Evolutionary conservation across 371 early-diverging fungal genomes (phyloP).

Genomic region (Sporodiniella umbellata): DNA sequence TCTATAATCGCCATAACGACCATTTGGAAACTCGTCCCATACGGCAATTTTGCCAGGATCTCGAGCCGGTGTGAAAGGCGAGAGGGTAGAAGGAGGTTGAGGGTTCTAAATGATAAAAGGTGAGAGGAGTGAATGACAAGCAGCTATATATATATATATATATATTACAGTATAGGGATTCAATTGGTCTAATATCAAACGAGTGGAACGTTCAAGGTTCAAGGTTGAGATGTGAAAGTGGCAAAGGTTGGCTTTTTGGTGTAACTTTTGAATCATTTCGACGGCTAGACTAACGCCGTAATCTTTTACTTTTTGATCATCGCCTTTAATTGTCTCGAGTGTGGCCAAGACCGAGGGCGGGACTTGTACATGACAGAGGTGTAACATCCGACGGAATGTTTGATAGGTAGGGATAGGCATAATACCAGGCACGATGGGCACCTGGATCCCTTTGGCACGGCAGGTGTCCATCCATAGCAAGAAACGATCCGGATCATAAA

Average conservation of each 20-base stretch:
- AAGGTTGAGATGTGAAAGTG: conserved; percentile 84
- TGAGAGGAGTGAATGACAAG: no score
- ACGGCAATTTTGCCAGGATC: conserved; percentile 48
- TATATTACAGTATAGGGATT: conserved; percentile 6
- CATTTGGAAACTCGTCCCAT: conserved; percentile 98
- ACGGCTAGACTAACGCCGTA: conserved; percentile 81
- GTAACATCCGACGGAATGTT: conserved; percentile 86
- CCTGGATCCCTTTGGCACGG: conserved; percentile 66
- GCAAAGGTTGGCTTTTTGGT: conserved; percentile 45
- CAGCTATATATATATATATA: not conserved
- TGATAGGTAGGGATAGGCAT: conserved; percentile 93
- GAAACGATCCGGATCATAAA: conserved; percentile 81
- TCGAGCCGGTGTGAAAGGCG: conserved; percentile 23
- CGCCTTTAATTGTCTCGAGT: conserved; percentile 80
- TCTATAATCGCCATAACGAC: conserved; percentile 94
- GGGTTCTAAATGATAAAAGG: not conserved
- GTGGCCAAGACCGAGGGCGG: conserved; percentile 63
- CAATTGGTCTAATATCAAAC: conserved; percentile 76
- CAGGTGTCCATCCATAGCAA: conserved; percentile 72
- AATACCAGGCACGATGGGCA: conserved; percentile 92
- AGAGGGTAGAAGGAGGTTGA: not conserved
- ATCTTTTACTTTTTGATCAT: conserved; percentile 93
- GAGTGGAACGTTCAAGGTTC: conserved; percentile 83
- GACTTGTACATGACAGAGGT: conserved; percentile 79
- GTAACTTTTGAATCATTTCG: conserved; percentile 64